Evolutionary conservation across 768 basidiomycete species (phyloP), one percentile per base, ranked within the genome.

Genomic region (Ramaria rubella): DNA sequence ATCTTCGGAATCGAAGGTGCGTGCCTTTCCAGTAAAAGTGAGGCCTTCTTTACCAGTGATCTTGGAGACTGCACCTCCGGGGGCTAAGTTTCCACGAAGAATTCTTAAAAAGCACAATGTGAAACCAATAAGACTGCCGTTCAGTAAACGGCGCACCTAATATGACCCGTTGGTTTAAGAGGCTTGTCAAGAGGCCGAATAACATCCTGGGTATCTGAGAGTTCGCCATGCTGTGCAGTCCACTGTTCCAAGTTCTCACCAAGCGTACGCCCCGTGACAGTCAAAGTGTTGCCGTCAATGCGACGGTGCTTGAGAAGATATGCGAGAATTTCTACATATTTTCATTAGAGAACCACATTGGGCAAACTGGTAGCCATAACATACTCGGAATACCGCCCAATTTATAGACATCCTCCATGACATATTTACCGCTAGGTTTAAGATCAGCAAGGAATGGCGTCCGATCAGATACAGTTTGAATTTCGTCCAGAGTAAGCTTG

Each of bases 341-440:
- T 30, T 19, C 9, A 12, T 15, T 24, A 38, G 50, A 49, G 58
- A 26, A 40, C 43, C 36, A 48, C n/a, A 36, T 34, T 14, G 23
- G 45, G 52, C 29, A 53, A 55, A 60, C 54, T 36, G 52, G 30
- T 31, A 17, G 14, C 15, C 23, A 21, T 23, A 8, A 76, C 87
- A 60, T 72, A 95, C 94, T 89, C 4, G 96, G 95, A 62, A 94
- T 94, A 56, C 95, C 96, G 54, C 96, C 96, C 57, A 98, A 85
- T 69, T 88, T 90, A 79, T 90, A 84, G 8, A 99, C 83, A 66
- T 98, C 90, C 72, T 94, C 94, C 93, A 98, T 96, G 63, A 98
- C 91, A 77, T 97, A 98, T 72, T 94, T 94, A 34, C 96, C 96
- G 61, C 90, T 93, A 1, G 96, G 96, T 68, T 94, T 96, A 61